phyloP scores from a whole-genome alignment of 2,329 filamentous ascomycete genomes.

The Phaeoacremonium minimum region DNA sequence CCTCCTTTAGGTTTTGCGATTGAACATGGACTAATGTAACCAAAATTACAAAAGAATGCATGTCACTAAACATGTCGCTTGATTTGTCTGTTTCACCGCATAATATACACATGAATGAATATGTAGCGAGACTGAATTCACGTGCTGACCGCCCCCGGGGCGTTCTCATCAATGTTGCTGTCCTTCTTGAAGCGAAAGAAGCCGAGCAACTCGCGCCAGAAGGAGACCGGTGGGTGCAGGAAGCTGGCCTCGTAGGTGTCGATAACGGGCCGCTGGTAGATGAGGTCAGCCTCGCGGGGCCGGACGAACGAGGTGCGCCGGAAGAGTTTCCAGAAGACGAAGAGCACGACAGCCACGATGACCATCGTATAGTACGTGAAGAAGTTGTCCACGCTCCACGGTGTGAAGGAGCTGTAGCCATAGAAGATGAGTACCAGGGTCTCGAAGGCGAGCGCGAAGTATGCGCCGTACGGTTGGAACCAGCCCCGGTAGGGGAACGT shows the following conservation, averaged over 20 bases:
- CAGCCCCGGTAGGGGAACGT: slow-evolving; percentile 53
- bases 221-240: slow-evolving; percentile 5
- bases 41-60: too few relatives aligned
- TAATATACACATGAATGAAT: too few relatives aligned
- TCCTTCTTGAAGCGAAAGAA: slow-evolving; percentile 8
- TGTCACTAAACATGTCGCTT: too few relatives aligned
- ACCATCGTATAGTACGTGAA: slow-evolving; percentile 52
- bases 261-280: slow-evolving; percentile 56
- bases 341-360: slow-evolving; percentile 48
- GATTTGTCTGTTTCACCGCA: too few relatives aligned
- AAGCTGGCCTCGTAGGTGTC: slow-evolving; percentile 34
- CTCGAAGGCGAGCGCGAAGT: slow-evolving; percentile 37
- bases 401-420: slow-evolving; percentile 41
- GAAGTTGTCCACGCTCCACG: slow-evolving; percentile 22
- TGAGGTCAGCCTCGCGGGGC: slow-evolving; percentile 51
- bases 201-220: slow-evolving; percentile 9
- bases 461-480: slow-evolving; percentile 55
- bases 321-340: slow-evolving; percentile 60
- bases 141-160: too few relatives aligned
- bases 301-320: slow-evolving; percentile 52
- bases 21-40: too few relatives aligned
- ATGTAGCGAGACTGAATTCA: too few relatives aligned
- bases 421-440: slow-evolving; percentile 41
- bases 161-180: slow-evolving; percentile 6
- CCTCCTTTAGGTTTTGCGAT: too few relatives aligned